phyloP scores from a whole-genome alignment of 2,329 filamentous ascomycete species.

The Aspergillus puulaauensis region DNA sequence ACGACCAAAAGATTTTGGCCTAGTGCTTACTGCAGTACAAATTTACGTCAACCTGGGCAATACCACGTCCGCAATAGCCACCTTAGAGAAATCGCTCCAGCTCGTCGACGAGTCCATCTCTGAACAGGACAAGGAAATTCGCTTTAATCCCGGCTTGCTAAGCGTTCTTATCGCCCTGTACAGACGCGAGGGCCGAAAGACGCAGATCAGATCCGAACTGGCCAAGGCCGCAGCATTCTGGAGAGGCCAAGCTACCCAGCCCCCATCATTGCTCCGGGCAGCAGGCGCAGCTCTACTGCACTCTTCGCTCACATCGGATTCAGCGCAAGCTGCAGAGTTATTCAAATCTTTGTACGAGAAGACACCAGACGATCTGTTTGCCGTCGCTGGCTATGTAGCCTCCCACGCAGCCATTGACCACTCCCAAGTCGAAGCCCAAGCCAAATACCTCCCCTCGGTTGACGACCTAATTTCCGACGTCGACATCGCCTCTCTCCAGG shows the following conservation, averaged over 20 bases:
- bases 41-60: slow-evolving; percentile 74
- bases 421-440: slow-evolving; percentile 34
- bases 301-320: slow-evolving; percentile 68
- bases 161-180: slow-evolving; percentile 79
- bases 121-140: slow-evolving; percentile 64
- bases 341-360: slow-evolving; percentile 70
- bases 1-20: slow-evolving; percentile 75
- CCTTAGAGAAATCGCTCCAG: slow-evolving; percentile 73
- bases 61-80: slow-evolving; percentile 68
- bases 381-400: slow-evolving; percentile 81
- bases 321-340: slow-evolving; percentile 70
- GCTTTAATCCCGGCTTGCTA: slow-evolving; percentile 81
- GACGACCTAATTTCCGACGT: slow-evolving; percentile 44
- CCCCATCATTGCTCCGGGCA: slow-evolving; percentile 71
- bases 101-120: slow-evolving; percentile 63
- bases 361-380: slow-evolving; percentile 64
- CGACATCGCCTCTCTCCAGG: slow-evolving; percentile 46
- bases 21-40: slow-evolving; percentile 77
- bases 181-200: slow-evolving; percentile 69
- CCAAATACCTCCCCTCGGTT: slow-evolving; percentile 40
- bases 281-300: slow-evolving; percentile 80
- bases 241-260: slow-evolving; percentile 61
- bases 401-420: slow-evolving; percentile 62
- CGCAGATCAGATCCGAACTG: slow-evolving; percentile 70
- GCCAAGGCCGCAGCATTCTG: slow-evolving; percentile 80